Evolutionary conservation across 1,139 yeast genomes (phyloP).

Genomic region (Pneumocystis sp.): DNA sequence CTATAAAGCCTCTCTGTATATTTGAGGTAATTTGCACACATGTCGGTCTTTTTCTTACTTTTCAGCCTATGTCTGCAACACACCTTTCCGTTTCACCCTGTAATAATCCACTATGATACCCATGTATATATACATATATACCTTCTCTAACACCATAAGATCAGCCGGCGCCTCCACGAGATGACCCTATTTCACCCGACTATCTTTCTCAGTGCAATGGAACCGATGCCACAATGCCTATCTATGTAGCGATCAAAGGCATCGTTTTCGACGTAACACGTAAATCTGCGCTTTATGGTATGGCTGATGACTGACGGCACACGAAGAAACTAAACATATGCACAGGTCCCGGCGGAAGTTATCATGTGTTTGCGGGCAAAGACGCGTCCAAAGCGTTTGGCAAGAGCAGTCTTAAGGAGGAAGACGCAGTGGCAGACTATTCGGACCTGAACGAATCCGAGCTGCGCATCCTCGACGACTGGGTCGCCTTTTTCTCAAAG

Average conservation of each 20-base stretch:
- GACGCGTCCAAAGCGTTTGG: conserved; percentile 64
- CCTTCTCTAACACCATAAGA: neutral
- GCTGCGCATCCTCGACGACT: conserved; percentile 54
- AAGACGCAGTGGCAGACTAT: conserved; percentile 56
- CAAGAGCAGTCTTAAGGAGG: conserved; percentile 36
- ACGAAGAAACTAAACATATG: too few species aligned
- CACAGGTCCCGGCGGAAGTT: conserved; percentile 37
- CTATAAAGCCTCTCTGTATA: too few species aligned
- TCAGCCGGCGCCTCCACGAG: conserved; percentile 5
- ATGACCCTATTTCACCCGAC: neutral
- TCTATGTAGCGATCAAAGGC: conserved; percentile 65
- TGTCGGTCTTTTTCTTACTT: too few species aligned
- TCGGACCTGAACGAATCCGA: conserved; percentile 47
- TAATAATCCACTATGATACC: neutral
- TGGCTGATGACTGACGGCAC: conserved; percentile 16
- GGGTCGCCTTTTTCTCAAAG: conserved; percentile 59
- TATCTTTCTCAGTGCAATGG: conserved; percentile 8
- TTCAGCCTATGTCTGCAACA: too few species aligned
- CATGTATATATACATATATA: neutral
- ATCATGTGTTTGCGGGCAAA: conserved; percentile 57
- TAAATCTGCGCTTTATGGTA: conserved; percentile 55
- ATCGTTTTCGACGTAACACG: conserved; percentile 59
- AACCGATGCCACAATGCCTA: conserved; percentile 17
- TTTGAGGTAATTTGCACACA: too few species aligned
- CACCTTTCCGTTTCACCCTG: neutral